phyloP scores from a whole-genome alignment of 441 rosid genomes.

The Pelargonium fulgidum region DNA sequence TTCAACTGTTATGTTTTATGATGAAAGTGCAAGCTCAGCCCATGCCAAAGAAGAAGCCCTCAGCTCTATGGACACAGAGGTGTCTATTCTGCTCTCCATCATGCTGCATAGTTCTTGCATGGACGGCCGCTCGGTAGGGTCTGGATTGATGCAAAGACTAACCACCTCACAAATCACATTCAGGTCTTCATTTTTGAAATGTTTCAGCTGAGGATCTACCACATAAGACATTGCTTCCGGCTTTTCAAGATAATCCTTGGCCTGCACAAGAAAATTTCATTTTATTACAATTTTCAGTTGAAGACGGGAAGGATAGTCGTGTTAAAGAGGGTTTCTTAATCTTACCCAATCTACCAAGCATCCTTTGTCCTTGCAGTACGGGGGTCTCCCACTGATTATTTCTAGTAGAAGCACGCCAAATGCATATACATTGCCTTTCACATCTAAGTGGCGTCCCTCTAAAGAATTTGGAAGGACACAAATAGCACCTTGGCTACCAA shows the following conservation, averaged over 20 bases:
- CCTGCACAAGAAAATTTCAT: slow-evolving; percentile 39
- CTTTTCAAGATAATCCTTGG: slow-evolving; percentile 67
- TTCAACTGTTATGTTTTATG: slow-evolving; percentile 34
- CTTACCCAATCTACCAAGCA: slow-evolving; percentile 85
- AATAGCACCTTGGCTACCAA: slow-evolving; percentile 64
- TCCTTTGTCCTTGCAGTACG: slow-evolving; percentile 82
- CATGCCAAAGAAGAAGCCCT: slow-evolving; percentile 90
- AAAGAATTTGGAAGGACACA: slow-evolving; percentile 69
- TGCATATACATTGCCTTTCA: slow-evolving; percentile 73
- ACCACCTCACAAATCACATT: slow-evolving; percentile 69
- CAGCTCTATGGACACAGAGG: slow-evolving; percentile 61
- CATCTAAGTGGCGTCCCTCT: slow-evolving; percentile 71
- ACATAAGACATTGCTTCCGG: slow-evolving; percentile 77
- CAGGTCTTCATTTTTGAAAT: slow-evolving; percentile 69
- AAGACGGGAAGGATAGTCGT: neutral
- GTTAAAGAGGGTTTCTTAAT: neutral
- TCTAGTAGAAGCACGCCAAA: slow-evolving; percentile 81
- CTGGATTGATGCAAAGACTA: slow-evolving; percentile 54
- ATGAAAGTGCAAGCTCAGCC: slow-evolving; percentile 90
- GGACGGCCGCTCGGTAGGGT: slow-evolving; percentile 48
- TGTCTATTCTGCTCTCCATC: slow-evolving; percentile 68
- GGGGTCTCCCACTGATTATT: slow-evolving; percentile 85
- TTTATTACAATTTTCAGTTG: neutral
- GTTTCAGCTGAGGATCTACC: slow-evolving; percentile 87
- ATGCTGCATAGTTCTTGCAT: slow-evolving; percentile 54